Evolutionary conservation across 2,329 filamentous ascomycete genomes (phyloP).

Genomic region (Tympanopsis confertula): DNA sequence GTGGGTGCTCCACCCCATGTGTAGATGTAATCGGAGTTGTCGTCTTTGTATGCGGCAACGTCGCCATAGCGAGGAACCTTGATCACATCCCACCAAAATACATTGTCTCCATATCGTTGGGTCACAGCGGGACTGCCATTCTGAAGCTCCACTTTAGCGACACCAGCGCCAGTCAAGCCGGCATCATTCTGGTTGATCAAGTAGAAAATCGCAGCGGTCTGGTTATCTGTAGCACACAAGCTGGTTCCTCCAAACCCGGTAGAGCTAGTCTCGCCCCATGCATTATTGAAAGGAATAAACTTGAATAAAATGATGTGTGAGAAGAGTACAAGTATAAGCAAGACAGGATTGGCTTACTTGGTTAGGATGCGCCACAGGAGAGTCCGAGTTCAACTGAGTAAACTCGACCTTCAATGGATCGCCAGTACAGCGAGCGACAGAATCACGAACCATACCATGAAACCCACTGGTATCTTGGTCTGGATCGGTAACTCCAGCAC

Average conservation of each 20-base stretch:
- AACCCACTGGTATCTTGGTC: constrained; percentile 16
- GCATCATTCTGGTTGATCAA: constrained; percentile 14
- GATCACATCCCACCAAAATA: constrained; percentile 23
- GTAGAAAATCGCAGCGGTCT: constrained; percentile 5
- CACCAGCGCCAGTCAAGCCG: constrained; percentile 20
- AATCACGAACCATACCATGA: constrained; percentile 25
- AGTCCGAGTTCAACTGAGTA: constrained; percentile 19
- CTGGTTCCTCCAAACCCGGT: constrained; percentile 26
- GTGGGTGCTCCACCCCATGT: constrained; percentile 24
- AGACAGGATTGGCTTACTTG: no score
- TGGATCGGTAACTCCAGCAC: constrained; percentile 17
- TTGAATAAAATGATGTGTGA: no score
- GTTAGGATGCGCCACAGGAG: constrained; percentile 15
- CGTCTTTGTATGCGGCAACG: constrained; percentile 21
- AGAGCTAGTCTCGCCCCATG: constrained; percentile 20
- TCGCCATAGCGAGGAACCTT: constrained; percentile 22
- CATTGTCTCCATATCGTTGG: constrained; percentile 14
- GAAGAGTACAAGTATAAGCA: no score
- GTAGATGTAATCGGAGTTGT: constrained; percentile 23
- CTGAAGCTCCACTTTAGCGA: constrained; percentile 20
- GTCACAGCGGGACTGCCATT: constrained; percentile 20
- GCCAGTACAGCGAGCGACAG: constrained; percentile 19
- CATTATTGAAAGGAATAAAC: constrained; percentile 20
- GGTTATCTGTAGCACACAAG: constrained; percentile 19
- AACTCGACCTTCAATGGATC: constrained; percentile 22